Conservation (phyloP, 345 rosid genomes). For the Rubroshorea leprosula region DNA sequence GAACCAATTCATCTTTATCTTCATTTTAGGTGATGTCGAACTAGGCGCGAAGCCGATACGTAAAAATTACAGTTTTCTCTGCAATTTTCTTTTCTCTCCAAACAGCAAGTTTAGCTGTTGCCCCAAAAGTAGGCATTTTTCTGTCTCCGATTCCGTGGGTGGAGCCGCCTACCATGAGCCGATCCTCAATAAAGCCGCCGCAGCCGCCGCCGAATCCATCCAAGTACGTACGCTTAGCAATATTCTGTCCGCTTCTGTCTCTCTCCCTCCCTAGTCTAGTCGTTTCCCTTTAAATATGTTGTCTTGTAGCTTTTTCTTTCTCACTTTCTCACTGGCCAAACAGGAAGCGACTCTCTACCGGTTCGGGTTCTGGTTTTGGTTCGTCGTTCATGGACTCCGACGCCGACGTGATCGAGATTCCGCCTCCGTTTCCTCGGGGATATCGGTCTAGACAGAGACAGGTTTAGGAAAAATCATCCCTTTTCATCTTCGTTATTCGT, state of each 20-base stretch:
- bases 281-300: too few species aligned
- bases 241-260: conserved; percentile 20
- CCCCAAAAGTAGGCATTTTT: too few species aligned
- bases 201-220: conserved; percentile 16
- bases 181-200: conserved; percentile 25
- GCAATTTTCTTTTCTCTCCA: too few species aligned
- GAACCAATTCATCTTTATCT: too few species aligned
- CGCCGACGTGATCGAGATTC: conserved; percentile 51
- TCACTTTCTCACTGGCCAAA: conserved; percentile 20
- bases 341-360: conserved; percentile 29
- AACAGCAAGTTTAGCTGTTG: too few species aligned
- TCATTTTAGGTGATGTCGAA: too few species aligned
- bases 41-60: conserved; percentile 21
- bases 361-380: conserved; percentile 5
- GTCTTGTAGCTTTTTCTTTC: background rate
- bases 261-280: background rate
- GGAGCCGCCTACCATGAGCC: conserved; percentile 9
- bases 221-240: background rate
- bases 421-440: conserved; percentile 28
- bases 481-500: background rate
- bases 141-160: background rate
- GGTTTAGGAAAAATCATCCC: conserved; percentile 25
- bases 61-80: too few species aligned
- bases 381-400: conserved; percentile 58
- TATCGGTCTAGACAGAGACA: conserved; percentile 30